A percentile compares a stretch with the other conserved stretches of the same genome.
phyloP scores from a whole-genome alignment of 805 yeast genomes.

The Pichia californica region DNA sequence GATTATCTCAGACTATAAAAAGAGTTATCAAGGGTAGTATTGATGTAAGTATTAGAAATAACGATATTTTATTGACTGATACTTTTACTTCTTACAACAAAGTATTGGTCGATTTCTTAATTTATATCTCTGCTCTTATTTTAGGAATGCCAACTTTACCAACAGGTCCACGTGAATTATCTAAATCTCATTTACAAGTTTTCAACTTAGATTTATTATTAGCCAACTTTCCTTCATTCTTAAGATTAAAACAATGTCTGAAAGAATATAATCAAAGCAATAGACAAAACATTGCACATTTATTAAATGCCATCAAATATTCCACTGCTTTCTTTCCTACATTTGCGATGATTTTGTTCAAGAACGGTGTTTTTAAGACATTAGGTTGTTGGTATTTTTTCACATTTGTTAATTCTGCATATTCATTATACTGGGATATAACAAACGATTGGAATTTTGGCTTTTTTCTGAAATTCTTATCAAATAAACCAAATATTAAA shows the following conservation, averaged over 20 bases:
- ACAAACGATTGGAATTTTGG: slow-evolving; percentile 82
- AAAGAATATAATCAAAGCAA: slow-evolving; percentile 52
- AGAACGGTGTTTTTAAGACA: slow-evolving; percentile 21
- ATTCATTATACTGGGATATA: slow-evolving; percentile 85
- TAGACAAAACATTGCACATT: slow-evolving; percentile 42
- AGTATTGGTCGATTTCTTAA: slow-evolving; percentile 64
- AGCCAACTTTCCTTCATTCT: slow-evolving; percentile 52
- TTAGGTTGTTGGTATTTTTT: slow-evolving; percentile 39
- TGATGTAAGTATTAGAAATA: slow-evolving; percentile 53
- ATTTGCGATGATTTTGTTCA: slow-evolving; percentile 28
- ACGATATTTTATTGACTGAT: slow-evolving; percentile 81
- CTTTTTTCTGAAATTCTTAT: slow-evolving; percentile 35
- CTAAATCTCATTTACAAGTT: slow-evolving; percentile 24
- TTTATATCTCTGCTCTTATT: slow-evolving; percentile 44
- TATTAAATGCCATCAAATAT: slow-evolving; percentile 73
- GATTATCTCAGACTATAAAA: slow-evolving; percentile 43
- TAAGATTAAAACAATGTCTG: slow-evolving; percentile 78
- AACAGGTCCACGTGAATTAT: slow-evolving; percentile 22
- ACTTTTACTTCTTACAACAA: slow-evolving; percentile 76
- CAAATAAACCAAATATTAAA: slow-evolving; percentile 13
- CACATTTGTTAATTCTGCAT: slow-evolving; percentile 58
- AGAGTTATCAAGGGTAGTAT: slow-evolving; percentile 56
- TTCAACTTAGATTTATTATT: slow-evolving; percentile 28
- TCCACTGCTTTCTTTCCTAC: slow-evolving; percentile 53
- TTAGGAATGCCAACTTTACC: slow-evolving; percentile 32